phyloP scores from a whole-genome alignment of 768 basidiomycete species.

The Lactifluus volemus region DNA sequence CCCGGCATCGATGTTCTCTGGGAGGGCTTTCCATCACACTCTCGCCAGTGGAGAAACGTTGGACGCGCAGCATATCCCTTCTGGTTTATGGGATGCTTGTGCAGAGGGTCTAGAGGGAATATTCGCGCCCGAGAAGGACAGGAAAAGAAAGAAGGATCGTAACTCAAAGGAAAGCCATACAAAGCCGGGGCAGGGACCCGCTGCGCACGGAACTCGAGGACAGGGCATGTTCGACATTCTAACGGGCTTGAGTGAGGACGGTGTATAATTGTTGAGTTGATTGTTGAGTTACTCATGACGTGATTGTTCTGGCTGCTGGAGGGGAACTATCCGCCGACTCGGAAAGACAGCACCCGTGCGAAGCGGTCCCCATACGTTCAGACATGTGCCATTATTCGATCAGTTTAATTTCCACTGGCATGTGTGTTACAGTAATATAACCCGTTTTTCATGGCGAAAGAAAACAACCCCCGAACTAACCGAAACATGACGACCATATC shows the following conservation, averaged over 20 bases:
- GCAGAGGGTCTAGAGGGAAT: constrained; percentile 7
- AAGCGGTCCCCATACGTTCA: neutral
- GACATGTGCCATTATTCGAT: too few species aligned
- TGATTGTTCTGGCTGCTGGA: neutral
- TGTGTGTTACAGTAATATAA: too few species aligned
- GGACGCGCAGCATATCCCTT: constrained; percentile 2
- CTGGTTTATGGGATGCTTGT: constrained; percentile 20
- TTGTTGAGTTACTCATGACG: neutral
- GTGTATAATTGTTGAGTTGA: neutral
- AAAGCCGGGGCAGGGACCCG: neutral
- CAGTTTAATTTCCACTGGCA: too few species aligned
- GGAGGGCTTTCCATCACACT: constrained; percentile 46
- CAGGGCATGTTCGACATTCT: constrained; percentile 11
- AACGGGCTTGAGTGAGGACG: constrained; percentile 5
- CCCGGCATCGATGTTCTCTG: constrained; percentile 46
- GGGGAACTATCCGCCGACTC: neutral
- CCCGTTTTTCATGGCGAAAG: too few species aligned
- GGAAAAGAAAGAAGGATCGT: constrained; percentile 18
- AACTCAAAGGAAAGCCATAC: constrained; percentile 29
- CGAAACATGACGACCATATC: too few species aligned
- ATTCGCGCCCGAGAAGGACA: constrained; percentile 6
- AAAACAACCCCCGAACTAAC: too few species aligned
- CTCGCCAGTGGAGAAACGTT: constrained; percentile 31
- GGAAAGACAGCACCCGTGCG: neutral
- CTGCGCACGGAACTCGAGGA: neutral